phyloP scores from a whole-genome alignment of 345 rosid species.

The Psidium guajava region DNA sequence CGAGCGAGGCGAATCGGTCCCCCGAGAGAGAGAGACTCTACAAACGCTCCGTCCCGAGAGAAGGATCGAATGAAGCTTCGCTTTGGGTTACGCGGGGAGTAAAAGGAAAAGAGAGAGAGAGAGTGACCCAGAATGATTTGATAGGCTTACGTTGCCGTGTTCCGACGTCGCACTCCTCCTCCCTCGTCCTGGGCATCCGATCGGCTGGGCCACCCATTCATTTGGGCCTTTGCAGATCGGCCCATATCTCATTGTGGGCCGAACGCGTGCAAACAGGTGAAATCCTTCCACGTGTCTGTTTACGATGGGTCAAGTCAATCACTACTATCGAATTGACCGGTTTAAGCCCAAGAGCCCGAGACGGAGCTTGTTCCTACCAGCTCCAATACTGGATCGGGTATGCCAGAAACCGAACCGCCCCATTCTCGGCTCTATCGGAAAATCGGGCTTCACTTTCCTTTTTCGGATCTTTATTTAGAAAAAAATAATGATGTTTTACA shows the following conservation, averaged over 20 bases:
- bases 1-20: not conserved
- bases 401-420: accelerated
- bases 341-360: not conserved
- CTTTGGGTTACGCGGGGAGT: not conserved
- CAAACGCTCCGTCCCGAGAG: not conserved
- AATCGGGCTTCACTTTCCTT: not conserved
- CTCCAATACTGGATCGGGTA: not conserved
- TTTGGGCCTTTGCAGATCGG: not conserved
- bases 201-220: not conserved
- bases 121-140: not conserved
- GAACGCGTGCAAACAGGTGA: not conserved
- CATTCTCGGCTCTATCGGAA: not conserved
- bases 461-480: not conserved
- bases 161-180: not conserved
- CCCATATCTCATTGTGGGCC: not conserved
- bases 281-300: not conserved
- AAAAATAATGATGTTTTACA: too few species aligned
- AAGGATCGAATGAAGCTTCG: not conserved
- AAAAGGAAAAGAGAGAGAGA: not conserved
- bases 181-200: not conserved
- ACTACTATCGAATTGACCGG: not conserved
- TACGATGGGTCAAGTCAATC: not conserved
- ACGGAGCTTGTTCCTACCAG: not conserved
- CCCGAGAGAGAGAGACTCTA: conserved; percentile 16
- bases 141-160: not conserved